These are phyloP conservation scores for Climacium dendroides DNA, from an alignment of 225 moss, liverwort and hornwort species.

Conservation along the genomic window DNA sequence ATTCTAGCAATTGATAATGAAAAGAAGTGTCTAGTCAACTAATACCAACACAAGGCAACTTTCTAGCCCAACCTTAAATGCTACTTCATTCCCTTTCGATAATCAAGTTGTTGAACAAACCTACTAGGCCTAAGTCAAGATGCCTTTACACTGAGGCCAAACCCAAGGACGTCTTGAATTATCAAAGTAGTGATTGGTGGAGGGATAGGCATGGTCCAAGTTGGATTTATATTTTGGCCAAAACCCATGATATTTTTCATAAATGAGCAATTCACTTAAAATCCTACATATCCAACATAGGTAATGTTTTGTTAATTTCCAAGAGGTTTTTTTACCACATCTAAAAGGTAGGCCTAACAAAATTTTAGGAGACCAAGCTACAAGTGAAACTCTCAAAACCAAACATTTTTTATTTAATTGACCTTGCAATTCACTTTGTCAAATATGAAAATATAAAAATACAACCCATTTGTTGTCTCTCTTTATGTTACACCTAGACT, in stretches of 20 bases:
- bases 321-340: rapidly evolving
- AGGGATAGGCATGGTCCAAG: neutral
- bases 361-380: neutral
- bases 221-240: neutral
- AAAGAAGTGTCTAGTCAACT: no score
- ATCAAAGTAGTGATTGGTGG: rapidly evolving
- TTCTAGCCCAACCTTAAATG: no score
- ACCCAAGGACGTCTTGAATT: neutral
- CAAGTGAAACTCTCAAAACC: rapidly evolving
- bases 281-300: neutral
- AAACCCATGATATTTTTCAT: neutral
- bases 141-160: rapidly evolving
- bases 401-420: neutral
- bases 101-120: rapidly evolving
- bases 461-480: rapidly evolving
- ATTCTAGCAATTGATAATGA: no score
- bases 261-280: rapidly evolving
- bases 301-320: neutral
- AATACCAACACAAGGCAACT: no score
- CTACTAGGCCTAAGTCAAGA: rapidly evolving
- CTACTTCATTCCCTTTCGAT: no score
- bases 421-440: neutral
- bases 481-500: neutral
- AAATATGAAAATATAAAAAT: neutral
- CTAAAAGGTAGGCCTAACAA: rapidly evolving